Evolutionary conservation across 768 basidiomycete species (phyloP).

Genomic region (Lentinula aciculospora): DNA sequence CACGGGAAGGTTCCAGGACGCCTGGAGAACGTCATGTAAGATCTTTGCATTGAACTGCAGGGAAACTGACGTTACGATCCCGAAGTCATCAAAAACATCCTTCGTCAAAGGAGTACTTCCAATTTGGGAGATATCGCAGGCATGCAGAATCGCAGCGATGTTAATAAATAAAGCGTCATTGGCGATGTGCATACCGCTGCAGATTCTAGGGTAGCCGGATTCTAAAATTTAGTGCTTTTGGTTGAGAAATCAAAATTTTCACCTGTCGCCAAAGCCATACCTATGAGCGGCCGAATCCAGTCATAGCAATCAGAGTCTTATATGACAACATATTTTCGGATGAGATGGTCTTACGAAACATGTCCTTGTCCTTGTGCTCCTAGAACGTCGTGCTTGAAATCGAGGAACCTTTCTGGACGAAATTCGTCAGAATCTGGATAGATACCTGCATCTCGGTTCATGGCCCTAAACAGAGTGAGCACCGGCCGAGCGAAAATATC

Average conservation of each 20-base stretch:
- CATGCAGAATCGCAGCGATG: conserved; percentile 25
- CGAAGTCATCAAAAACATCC: conserved; percentile 2
- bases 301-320: background rate
- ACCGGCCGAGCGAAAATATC: background rate
- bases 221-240: background rate
- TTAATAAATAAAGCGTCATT: conserved; percentile 27
- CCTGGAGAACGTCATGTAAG: background rate
- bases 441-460: conserved; percentile 18
- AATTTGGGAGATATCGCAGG: conserved; percentile 6
- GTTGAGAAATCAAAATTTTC: background rate
- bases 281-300: background rate
- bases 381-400: conserved; percentile 11
- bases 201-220: conserved; percentile 17
- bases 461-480: conserved; percentile 7
- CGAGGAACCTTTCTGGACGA: conserved; percentile 13
- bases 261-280: conserved; percentile 6
- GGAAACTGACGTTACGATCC: conserved; percentile 1
- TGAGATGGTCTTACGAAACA: conserved; percentile 16
- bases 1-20: background rate
- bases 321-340: conserved; percentile 6
- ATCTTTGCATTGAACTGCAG: background rate
- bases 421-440: conserved; percentile 18
- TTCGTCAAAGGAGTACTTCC: background rate
- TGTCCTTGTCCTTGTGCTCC: conserved; percentile 21
- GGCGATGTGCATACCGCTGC: conserved; percentile 26